Percentiles rank a stretch among this genome's conserved stretches.
phyloP scores from a whole-genome alignment of 345 rosid genomes.

The Angophora floribunda region DNA sequence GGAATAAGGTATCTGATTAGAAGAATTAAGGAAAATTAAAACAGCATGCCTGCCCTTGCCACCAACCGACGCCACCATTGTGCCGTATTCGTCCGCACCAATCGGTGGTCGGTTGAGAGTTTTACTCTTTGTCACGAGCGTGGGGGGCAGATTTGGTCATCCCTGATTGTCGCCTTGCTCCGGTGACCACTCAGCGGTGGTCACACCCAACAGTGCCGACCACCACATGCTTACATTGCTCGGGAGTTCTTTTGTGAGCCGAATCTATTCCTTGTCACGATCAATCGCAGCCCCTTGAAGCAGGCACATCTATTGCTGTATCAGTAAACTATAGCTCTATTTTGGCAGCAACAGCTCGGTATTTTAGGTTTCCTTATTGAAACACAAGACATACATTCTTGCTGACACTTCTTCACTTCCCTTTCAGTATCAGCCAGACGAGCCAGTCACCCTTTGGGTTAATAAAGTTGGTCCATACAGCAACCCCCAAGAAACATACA shows the following conservation, averaged over 20 bases:
- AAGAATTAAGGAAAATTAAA: background rate
- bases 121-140: background rate
- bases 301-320: background rate
- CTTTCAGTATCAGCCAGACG: conserved; percentile 72
- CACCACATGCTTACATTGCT: background rate
- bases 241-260: background rate
- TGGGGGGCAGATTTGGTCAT: background rate
- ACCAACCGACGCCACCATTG: no score
- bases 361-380: background rate
- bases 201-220: background rate
- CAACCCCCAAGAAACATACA: conserved; percentile 99
- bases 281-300: background rate
- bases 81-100: background rate
- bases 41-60: background rate
- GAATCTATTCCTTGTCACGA: background rate
- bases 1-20: background rate
- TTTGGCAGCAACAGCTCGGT: background rate
- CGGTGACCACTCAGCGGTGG: background rate
- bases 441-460: conserved; percentile 89
- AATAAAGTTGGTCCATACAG: conserved; percentile 99
- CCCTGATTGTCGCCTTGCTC: no score
- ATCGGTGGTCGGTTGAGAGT: background rate
- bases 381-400: background rate
- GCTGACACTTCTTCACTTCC: background rate
- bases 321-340: background rate